Conservation (phyloP, 345 rosid genomes). For the Populus tremula region DNA sequence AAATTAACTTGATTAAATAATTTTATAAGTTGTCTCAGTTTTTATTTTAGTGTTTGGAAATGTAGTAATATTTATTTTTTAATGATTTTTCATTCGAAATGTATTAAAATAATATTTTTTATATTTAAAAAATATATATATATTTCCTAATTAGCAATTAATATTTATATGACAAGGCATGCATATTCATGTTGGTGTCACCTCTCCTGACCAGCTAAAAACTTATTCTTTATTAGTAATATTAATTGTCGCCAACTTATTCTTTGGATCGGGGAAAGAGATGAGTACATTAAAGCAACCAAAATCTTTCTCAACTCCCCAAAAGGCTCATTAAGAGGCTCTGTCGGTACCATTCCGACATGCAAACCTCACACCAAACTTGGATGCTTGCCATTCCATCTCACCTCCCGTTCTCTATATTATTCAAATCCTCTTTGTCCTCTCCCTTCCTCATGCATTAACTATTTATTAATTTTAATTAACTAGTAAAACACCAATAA, state of each 20-base stretch:
- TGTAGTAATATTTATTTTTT: fast-evolving
- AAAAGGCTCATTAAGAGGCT: not conserved
- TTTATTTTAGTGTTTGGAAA: too few relatives aligned
- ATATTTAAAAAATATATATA: too few relatives aligned
- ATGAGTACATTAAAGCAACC: not conserved
- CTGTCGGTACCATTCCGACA: constrained; percentile 32
- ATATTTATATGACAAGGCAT: too few relatives aligned
- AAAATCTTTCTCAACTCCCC: constrained; percentile 2
- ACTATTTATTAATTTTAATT: too few relatives aligned
- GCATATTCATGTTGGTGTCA: not conserved
- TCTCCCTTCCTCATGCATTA: not conserved
- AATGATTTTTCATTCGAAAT: fast-evolving
- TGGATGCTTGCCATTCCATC: constrained; percentile 26
- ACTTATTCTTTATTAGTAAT: not conserved
- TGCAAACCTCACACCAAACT: not conserved
- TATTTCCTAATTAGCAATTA: too few relatives aligned
- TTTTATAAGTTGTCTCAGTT: too few relatives aligned
- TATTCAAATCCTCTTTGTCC: not conserved
- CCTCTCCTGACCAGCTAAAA: not conserved
- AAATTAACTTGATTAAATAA: too few relatives aligned
- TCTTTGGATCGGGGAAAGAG: not conserved
- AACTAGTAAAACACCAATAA: too few relatives aligned
- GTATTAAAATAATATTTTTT: too few relatives aligned
- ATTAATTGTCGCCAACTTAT: not conserved
- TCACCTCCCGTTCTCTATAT: not conserved